Evolutionary conservation across 2,329 filamentous ascomycete genomes (phyloP).

Genomic region (Fusarium nelsonii): DNA sequence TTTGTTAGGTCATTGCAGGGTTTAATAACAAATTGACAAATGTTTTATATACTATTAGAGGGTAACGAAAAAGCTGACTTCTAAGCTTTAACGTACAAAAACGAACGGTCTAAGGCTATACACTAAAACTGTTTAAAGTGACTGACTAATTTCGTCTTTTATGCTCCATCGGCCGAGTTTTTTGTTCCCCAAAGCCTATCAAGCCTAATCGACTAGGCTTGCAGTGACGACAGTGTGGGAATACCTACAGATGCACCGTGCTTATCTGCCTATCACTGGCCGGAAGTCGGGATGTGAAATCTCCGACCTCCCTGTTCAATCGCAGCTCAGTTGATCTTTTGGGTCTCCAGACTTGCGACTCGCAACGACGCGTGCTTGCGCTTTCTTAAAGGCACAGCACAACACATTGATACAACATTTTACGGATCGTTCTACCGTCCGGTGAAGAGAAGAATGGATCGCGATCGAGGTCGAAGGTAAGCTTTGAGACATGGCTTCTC

Average conservation of each 20-base stretch:
- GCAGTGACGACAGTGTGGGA: too few relatives aligned
- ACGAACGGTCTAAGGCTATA: too few relatives aligned
- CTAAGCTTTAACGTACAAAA: too few relatives aligned
- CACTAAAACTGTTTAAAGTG: too few relatives aligned
- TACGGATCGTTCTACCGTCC: not conserved
- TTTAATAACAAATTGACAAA: too few relatives aligned
- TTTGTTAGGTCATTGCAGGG: not conserved
- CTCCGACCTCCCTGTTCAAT: conserved; percentile 36
- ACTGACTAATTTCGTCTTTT: too few relatives aligned
- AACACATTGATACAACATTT: conserved; percentile 20
- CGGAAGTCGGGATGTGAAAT: conserved; percentile 42
- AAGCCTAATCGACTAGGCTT: too few relatives aligned
- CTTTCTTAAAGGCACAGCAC: conserved; percentile 26
- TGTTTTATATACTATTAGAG: too few relatives aligned
- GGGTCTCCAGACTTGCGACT: conserved; percentile 32
- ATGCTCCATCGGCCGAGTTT: too few relatives aligned
- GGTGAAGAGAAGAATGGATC: conserved; percentile 50
- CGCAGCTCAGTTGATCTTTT: conserved; percentile 19
- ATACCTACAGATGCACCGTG: conserved; percentile 4
- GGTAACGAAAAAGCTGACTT: too few relatives aligned
- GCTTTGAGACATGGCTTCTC: conserved; percentile 31
- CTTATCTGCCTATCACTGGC: conserved; percentile 32
- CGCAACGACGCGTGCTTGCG: conserved; percentile 44
- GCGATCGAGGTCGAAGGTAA: conserved; percentile 57
- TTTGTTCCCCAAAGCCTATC: too few relatives aligned